Evolutionary conservation across 2,329 filamentous ascomycete species (phyloP).

Genomic region (Penicillium hordei): DNA sequence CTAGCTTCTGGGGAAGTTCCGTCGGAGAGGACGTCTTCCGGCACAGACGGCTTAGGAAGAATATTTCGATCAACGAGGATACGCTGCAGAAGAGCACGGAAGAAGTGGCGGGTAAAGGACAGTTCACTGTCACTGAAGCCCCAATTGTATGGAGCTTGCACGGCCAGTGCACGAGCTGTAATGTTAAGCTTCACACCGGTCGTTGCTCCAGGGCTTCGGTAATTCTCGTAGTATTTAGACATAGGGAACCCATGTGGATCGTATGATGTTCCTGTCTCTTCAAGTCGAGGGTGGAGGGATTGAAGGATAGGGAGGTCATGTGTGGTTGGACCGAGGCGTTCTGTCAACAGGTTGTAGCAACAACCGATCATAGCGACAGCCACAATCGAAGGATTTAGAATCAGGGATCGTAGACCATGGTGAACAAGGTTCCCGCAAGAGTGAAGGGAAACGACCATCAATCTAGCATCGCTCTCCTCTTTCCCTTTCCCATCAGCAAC

Average conservation of each 20-base stretch:
- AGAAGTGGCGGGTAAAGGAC: conserved; percentile 94
- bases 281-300: conserved; percentile 69
- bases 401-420: conserved; percentile 81
- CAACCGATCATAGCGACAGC: conserved; percentile 94
- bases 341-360: conserved; percentile 95
- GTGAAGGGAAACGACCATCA: conserved; percentile 93
- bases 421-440: conserved; percentile 96
- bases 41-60: conserved; percentile 56
- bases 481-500: neutral
- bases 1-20: conserved; percentile 31
- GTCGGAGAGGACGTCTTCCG: conserved; percentile 28
- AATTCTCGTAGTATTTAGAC: conserved; percentile 67
- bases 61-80: conserved; percentile 87
- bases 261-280: conserved; percentile 65
- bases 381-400: conserved; percentile 77
- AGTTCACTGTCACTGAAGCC: conserved; percentile 72
- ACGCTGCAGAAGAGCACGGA: conserved; percentile 82
- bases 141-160: conserved; percentile 95
- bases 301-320: conserved; percentile 79
- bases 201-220: conserved; percentile 54
- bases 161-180: conserved; percentile 96
- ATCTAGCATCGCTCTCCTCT: conserved; percentile 29
- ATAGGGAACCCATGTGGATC: conserved; percentile 95
- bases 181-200: conserved; percentile 81
- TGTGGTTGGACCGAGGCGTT: conserved; percentile 82